Evolutionary conservation across 768 basidiomycete genomes (phyloP).

Genomic region (Astraeus odoratus): DNA sequence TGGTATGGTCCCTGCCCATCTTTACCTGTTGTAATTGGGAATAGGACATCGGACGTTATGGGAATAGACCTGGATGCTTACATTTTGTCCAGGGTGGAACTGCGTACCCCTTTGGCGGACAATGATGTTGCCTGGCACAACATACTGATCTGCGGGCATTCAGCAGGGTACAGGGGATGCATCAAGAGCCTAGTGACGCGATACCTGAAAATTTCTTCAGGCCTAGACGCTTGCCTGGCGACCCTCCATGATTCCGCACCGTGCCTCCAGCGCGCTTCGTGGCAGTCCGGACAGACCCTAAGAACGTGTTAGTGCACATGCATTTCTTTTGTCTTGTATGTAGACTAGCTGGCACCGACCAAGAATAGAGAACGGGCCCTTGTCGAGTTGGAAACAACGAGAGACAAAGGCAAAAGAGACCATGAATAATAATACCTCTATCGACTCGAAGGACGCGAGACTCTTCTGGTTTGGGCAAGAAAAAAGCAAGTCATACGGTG

Average conservation of each 20-base stretch:
- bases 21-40: constrained; percentile 52
- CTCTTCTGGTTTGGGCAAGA: too few species aligned
- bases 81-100: constrained; percentile 93
- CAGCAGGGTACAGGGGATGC: constrained; percentile 5
- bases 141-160: constrained; percentile 65
- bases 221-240: constrained; percentile 88
- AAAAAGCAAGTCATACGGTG: not conserved
- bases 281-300: constrained; percentile 79
- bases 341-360: constrained; percentile 18
- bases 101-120: constrained; percentile 89
- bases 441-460: too few species aligned
- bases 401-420: constrained; percentile 37
- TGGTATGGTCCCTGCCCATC: constrained; percentile 90
- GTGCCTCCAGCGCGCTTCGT: constrained; percentile 96
- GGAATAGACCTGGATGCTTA: constrained; percentile 32
- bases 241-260: constrained; percentile 87
- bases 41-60: not conserved
- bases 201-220: constrained; percentile 94
- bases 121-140: constrained; percentile 93
- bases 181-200: constrained; percentile 12
- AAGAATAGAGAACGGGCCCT: constrained; percentile 45
- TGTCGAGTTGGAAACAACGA: constrained; percentile 32
- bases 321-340: not conserved
- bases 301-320: constrained; percentile 7
- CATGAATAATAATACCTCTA: constrained; percentile 27